Evolutionary conservation across 768 basidiomycete species (phyloP), one percentile per base, ranked within the genome.

Genomic region (Tephrocybe rancida): DNA sequence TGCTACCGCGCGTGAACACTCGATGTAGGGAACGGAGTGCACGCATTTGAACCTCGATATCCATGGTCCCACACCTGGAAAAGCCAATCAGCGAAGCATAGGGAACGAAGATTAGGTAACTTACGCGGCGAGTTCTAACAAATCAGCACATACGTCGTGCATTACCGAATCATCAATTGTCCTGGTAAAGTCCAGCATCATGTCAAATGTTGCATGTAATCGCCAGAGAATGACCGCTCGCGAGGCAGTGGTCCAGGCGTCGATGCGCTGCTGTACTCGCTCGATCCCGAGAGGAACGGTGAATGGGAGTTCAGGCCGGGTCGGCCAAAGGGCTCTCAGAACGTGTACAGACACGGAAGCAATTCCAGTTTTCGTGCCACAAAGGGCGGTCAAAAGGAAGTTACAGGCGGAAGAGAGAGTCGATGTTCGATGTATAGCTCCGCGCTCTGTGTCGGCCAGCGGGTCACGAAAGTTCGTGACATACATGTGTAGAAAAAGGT

Each of bases 401-500:
- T 37, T 24, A 10, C 52, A 58, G 1, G 29, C 49, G 16, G 30
- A 39, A n/a, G 37, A 47, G 34, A 54, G 48, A 7, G 18, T 25
- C 3, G 50, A 51, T 25, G 38, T 51, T 9, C 49, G 48, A 30
- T 47, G 41, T 26, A 58, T 49, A 16, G n/a, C 19, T 29, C 26
- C 52, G 11, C 25, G 30, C 11, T 58, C 52, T n/a, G 22, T 50
- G 19, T 35, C 29, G 39, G 52, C 56, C 21, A 54, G 32, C 3
- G 48, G 44, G 29, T 56, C 55, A 14, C 25, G 44, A 25, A 54
- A 56, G 38, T 54, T 46, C 16, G 51, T 44, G 21, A 27, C 52
- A 51, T 53, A 60, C 22, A 42, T 10, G 19, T 50, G 30, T 1
- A 60, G 54, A 39, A 59, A 34, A 41, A 56, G 55, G 41, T 56